phyloP scores from a whole-genome alignment of 768 basidiomycete species.

The Epithele typhae region DNA sequence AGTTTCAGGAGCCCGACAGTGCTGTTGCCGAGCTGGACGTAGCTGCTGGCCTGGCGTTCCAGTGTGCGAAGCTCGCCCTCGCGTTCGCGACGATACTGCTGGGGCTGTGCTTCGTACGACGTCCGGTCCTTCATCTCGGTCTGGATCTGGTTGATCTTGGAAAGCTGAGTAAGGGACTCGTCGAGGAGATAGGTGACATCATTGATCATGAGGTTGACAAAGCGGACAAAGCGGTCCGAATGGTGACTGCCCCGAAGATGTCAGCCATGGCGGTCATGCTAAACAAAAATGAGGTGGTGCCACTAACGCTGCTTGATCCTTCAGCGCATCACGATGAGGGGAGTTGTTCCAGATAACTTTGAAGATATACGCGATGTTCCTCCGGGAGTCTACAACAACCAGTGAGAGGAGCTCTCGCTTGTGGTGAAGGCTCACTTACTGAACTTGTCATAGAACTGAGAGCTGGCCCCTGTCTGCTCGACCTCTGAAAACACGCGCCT shows the following conservation, averaged over 20 bases:
- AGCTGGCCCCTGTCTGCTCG: constrained; percentile 95
- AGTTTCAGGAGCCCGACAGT: constrained; percentile 89
- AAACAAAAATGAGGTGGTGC: too few species aligned
- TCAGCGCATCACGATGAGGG: constrained; percentile 81
- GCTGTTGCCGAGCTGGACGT: constrained; percentile 80
- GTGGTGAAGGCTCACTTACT: constrained; percentile 43
- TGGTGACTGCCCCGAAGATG: constrained; percentile 42
- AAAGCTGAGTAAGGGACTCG: constrained; percentile 85
- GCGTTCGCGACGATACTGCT: constrained; percentile 78
- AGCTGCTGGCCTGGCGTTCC: constrained; percentile 81
- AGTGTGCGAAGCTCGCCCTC: constrained; percentile 72
- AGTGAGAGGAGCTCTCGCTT: not conserved
- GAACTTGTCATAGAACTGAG: constrained; percentile 98
- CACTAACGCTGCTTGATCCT: constrained; percentile 69
- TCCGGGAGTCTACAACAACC: constrained; percentile 35
- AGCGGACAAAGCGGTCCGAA: constrained; percentile 90
- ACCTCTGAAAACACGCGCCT: too few species aligned
- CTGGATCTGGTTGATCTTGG: constrained; percentile 85
- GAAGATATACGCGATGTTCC: constrained; percentile 84
- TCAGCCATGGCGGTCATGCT: too few species aligned
- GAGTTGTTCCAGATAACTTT: constrained; percentile 92
- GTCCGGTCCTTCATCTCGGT: constrained; percentile 74
- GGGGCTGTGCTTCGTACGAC: constrained; percentile 63
- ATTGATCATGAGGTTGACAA: constrained; percentile 98
- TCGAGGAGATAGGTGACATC: constrained; percentile 98